phyloP scores from a whole-genome alignment of 805 yeast species.

The Soucietia sequanensis region DNA sequence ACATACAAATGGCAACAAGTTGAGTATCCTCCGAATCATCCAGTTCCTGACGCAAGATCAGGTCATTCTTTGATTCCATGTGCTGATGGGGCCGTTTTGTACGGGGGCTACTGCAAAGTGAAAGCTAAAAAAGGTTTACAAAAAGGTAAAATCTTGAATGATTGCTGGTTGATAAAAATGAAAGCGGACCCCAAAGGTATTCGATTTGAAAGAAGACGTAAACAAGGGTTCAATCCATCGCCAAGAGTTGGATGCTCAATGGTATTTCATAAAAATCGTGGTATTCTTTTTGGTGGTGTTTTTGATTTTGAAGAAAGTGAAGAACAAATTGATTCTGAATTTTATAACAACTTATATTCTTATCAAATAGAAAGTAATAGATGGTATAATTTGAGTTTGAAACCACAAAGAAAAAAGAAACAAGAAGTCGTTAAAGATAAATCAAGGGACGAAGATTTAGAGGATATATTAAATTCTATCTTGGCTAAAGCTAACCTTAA shows the following conservation, averaged over 20 bases:
- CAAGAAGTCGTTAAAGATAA: conserved; percentile 40
- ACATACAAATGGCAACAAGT: conserved; percentile 89
- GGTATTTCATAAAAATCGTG: conserved; percentile 87
- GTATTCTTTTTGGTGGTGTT: conserved; percentile 93
- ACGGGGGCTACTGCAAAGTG: conserved; percentile 94
- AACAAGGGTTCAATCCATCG: conserved; percentile 86
- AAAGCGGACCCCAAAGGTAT: conserved; percentile 73
- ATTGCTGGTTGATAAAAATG: conserved; percentile 86
- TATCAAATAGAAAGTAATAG: conserved; percentile 84
- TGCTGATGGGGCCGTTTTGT: conserved; percentile 78
- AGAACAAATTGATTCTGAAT: conserved; percentile 80
- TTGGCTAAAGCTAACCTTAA: conserved; percentile 70
- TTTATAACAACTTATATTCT: conserved; percentile 76
- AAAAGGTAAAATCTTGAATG: conserved; percentile 85
- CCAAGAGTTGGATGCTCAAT: conserved; percentile 94
- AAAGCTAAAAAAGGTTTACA: conserved; percentile 86
- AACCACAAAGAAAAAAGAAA: conserved; percentile 58
- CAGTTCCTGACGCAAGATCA: conserved; percentile 86
- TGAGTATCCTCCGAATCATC: conserved; percentile 78
- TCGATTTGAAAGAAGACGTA: conserved; percentile 86
- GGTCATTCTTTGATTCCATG: conserved; percentile 86
- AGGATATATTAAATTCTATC: conserved; percentile 72
- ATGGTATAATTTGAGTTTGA: conserved; percentile 75
- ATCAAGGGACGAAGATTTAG: conserved; percentile 75
- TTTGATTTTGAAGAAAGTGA: conserved; percentile 94